Base-by-base conservation (phyloP, 148 eudicot species). In the Diospyros kaki region DNA sequence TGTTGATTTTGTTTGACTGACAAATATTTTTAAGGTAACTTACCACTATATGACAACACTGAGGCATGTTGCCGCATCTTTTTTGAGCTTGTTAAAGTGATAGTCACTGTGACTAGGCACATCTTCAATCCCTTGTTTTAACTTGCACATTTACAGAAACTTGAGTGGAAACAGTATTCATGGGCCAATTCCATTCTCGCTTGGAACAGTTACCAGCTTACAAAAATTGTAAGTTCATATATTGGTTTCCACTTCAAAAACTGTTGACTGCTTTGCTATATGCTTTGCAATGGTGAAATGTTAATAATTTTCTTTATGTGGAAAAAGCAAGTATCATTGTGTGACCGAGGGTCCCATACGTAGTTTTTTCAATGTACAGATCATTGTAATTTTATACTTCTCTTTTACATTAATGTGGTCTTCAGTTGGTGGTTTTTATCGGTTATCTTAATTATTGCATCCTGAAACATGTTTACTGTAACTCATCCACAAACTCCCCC, bases 111-210 rank as follows among this genome's bases (percentile, higher is more conserved):
- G 46, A 45, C 56, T 63, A 41, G 38, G 17, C 14, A 41, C 62
- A 48, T 52, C 44, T 67, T 42, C 4, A n/a, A 0, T 58, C 73
- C 52, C 70, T 64, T n/a, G 42, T 44, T 55, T 64, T 12, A 11
- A 28, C 45, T 63, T 72, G 44, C 79, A 74, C 59, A 68, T 64
- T 77, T 59, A 28, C 92, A 96, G 99, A 86, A 96, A 96, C 83
- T 85, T 96, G 78, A 96, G 98, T 78, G 98, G 91, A 73, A 93
- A 96, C 74, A 93, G 89, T 88, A 91, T 96, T 78, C 90, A 76
- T 53, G 98, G 99, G 70, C 40, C 81, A 56, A 91, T 96, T 79
- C 97, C 99, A 58, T 79, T 98, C 12, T 82, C 93, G 63, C 80
- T 96, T 41, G 99, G 98, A 76, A 66, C 85, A 8, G 79, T 93